phyloP scores from a whole-genome alignment of 768 basidiomycete genomes.

The Lactarius psammicola region DNA sequence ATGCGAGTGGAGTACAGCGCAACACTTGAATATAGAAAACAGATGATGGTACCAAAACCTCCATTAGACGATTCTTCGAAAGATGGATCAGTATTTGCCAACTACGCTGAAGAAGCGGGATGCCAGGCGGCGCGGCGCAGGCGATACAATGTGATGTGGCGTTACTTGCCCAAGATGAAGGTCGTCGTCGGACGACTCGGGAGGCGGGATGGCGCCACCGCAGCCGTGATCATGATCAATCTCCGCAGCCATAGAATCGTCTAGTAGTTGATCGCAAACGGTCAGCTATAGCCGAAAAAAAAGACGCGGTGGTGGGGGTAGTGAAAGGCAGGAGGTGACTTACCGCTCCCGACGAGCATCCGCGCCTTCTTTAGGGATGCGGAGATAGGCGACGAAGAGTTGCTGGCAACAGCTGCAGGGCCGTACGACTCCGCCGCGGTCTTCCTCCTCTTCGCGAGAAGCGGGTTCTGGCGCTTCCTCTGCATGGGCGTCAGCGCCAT shows the following conservation, averaged over 20 bases:
- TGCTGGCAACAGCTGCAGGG: neutral
- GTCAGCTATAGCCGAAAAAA: neutral
- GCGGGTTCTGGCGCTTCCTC: conserved; percentile 17
- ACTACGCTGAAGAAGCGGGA: conserved; percentile 18
- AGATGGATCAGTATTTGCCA: conserved; percentile 13
- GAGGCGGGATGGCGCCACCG: conserved; percentile 29
- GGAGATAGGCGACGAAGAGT: conserved; percentile 31
- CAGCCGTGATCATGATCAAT: conserved; percentile 10
- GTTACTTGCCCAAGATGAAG: conserved; percentile 63
- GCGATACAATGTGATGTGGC: conserved; percentile 66
- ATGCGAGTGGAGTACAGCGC: neutral
- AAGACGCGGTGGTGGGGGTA: too few species aligned
- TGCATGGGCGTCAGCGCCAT: neutral
- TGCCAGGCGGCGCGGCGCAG: conserved; percentile 45
- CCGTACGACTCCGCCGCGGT: neutral
- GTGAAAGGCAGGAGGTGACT: conserved; percentile 26
- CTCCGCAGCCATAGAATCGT: conserved; percentile 49
- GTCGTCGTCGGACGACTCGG: conserved; percentile 60
- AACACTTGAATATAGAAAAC: neutral
- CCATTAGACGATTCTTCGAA: neutral
- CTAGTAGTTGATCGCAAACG: conserved; percentile 32
- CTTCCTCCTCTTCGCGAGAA: conserved; percentile 1
- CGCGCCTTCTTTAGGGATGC: conserved; percentile 29
- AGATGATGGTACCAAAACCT: neutral
- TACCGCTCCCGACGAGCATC: conserved; percentile 38